These are phyloP conservation scores for Hyphopichia fennica DNA, from an alignment of 1,139 yeast species.

Conservation along the genomic window DNA sequence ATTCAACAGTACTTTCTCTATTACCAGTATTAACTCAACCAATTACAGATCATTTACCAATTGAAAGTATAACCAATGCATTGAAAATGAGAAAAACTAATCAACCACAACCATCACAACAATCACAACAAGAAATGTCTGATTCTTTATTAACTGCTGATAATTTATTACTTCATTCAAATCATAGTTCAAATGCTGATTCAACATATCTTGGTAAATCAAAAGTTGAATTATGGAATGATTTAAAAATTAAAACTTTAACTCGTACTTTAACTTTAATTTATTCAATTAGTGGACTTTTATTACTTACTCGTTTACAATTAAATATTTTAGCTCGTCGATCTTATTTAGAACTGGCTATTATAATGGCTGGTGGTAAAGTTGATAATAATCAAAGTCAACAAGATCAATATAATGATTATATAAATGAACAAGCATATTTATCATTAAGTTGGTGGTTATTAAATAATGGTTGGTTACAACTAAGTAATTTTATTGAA, in stretches of 20 bases:
- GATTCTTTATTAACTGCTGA: conserved; percentile 40
- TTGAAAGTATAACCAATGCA: conserved; percentile 72
- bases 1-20: conserved; percentile 79
- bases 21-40: conserved; percentile 75
- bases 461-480: conserved; percentile 79
- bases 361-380: conserved; percentile 56
- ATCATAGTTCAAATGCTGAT: conserved; percentile 21
- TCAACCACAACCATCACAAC: conserved; percentile 11
- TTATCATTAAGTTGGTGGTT: conserved; percentile 94
- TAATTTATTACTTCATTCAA: conserved; percentile 37
- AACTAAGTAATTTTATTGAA: conserved; percentile 55
- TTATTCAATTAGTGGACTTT: conserved; percentile 67
- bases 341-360: conserved; percentile 79
- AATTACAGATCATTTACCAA: conserved; percentile 62
- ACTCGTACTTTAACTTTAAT: conserved; percentile 72
- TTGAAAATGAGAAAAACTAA: conserved; percentile 60
- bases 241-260: conserved; percentile 72
- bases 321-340: conserved; percentile 85
- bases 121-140: conserved; percentile 18
- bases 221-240: conserved; percentile 83
- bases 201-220: conserved; percentile 41
- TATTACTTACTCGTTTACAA: conserved; percentile 79
- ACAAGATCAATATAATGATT: conserved; percentile 35
- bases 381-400: conserved; percentile 16
- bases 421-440: conserved; percentile 75